Base-by-base conservation (phyloP, 1,284 basidiomycete species). In the Erythrobasidium hasegawianum region DNA sequence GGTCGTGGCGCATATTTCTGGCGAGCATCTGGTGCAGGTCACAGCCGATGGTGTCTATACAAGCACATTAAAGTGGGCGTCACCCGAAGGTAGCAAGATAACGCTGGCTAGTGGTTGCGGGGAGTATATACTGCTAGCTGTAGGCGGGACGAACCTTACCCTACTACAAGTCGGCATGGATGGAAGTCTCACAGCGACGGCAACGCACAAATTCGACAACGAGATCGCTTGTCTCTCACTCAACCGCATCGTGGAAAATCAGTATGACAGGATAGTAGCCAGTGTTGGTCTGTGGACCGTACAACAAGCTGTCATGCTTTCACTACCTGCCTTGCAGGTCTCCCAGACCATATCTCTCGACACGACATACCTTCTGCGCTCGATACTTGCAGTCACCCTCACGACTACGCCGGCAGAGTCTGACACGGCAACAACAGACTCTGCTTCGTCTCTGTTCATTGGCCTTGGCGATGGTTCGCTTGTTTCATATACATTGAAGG, bases 391-490 rank as follows among this genome's bases (percentile, higher is more conserved):
- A 53, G 81, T 84, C 72, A 83, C 84, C 68, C 89, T 91, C 74
- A 81, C 81, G 10, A 71, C 77, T 7, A 71, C 70, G 14, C 59
- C 75, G 13, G 77, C 81, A 52, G n/a, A 47, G 4, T 5, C 16
- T 7, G 33, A 14, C 2, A 33, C 41, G 4, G 41, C 18, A 16
- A 27, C 22, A 16, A 24, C 29, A 16, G 38, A 38, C 14, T 40
- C 62, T 5, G 14, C 41, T 22, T 29, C 62, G 8, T 75, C 86
- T 69, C 80, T 97, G 4, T 79, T 97, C 22, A 84, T 86, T 9
- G 93, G 92, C 0, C 79, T 94, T 3, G 84, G 83, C 4, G 85
- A 96, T 75, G 94, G 94, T 1, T 84, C 84, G 2, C 80, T 95
- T n/a, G 81, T 85, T 2, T 81, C 83, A 4, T 87, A 85, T 70